Conservation (phyloP, 768 basidiomycete species). For the Fomitopsis serialis region DNA sequence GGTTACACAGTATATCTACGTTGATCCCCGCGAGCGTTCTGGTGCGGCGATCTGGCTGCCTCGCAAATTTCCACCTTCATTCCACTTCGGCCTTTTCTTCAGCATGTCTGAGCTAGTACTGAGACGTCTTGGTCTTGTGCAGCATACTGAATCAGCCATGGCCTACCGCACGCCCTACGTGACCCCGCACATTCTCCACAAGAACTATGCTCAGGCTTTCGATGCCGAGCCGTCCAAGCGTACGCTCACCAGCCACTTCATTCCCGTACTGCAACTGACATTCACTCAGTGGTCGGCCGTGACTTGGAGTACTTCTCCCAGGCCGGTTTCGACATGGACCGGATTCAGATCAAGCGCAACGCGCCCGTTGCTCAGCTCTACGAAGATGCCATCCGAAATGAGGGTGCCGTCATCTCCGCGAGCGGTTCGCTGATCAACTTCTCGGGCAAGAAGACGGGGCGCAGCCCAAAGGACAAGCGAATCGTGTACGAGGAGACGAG, state of each 20-base stretch:
- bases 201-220: conserved; percentile 71
- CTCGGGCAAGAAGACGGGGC: conserved; percentile 98
- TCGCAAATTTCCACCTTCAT: neutral
- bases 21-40: neutral
- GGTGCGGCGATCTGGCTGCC: neutral
- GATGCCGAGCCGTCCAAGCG: conserved; percentile 61
- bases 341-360: conserved; percentile 93
- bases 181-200: conserved; percentile 86
- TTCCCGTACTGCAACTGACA: neutral
- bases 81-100: neutral
- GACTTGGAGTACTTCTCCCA: conserved; percentile 98
- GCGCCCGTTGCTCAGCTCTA: conserved; percentile 87
- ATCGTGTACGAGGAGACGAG: conserved; percentile 96
- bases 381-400: conserved; percentile 97
- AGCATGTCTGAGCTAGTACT: neutral
- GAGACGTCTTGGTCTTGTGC: neutral
- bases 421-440: conserved; percentile 99
- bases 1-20: neutral
- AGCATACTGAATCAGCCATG: conserved; percentile 41
- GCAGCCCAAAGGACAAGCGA: conserved; percentile 98
- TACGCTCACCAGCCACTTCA: conserved; percentile 30
- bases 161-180: conserved; percentile 77
- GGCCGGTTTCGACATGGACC: conserved; percentile 98
- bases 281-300: conserved; percentile 70
- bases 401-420: conserved; percentile 96